Evolutionary conservation across 1,284 basidiomycete species (phyloP).

Genomic region (Malassezia pachydermatis): DNA sequence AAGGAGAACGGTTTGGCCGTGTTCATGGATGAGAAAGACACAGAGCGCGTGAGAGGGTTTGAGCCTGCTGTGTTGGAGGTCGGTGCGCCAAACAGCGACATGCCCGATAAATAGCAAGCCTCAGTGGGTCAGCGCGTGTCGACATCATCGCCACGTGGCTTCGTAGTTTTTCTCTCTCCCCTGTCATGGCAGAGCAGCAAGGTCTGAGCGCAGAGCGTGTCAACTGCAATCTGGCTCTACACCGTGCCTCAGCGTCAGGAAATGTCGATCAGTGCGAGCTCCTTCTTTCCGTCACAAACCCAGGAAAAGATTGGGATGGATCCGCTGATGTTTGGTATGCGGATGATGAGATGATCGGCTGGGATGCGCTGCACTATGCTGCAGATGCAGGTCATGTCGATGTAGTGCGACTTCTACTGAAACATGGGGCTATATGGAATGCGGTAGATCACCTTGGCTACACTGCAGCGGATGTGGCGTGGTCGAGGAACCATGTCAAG

Average conservation of each 20-base stretch:
- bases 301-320: constrained; percentile 52
- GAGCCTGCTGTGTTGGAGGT: neutral
- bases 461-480: constrained; percentile 42
- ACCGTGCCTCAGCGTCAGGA: constrained; percentile 27
- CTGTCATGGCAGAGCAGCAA: neutral
- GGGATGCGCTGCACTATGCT: constrained; percentile 77
- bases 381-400: constrained; percentile 62
- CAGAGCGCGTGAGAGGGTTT: constrained; percentile 1
- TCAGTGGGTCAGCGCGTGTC: neutral
- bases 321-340: constrained; percentile 83
- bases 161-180: neutral
- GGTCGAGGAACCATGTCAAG: constrained; percentile 30
- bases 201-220: constrained; percentile 15
- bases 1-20: constrained; percentile 12
- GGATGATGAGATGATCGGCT: constrained; percentile 56
- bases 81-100: constrained; percentile 15
- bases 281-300: constrained; percentile 17
- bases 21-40: constrained; percentile 5
- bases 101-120: neutral
- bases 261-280: constrained; percentile 21
- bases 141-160: constrained; percentile 4
- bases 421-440: constrained; percentile 85
- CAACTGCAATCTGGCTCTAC: constrained; percentile 27
- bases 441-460: constrained; percentile 33
- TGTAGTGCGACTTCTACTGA: constrained; percentile 60